Conservation (phyloP, 208 protist genomes). For the Crithidia expoeki region DNA sequence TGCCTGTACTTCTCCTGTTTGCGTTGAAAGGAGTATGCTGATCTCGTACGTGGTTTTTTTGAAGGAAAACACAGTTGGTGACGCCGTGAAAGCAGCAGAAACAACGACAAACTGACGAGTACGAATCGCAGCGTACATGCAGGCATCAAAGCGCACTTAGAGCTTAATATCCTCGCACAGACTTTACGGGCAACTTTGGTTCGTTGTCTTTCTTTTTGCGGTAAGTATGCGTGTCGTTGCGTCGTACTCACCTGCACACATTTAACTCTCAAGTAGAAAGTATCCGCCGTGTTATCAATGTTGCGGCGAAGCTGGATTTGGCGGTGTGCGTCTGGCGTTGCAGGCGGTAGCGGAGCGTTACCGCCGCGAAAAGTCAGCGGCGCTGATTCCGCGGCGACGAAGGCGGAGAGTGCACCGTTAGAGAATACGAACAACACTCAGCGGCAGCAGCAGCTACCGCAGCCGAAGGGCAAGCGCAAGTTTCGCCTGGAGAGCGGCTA, state of each 20-base stretch:
- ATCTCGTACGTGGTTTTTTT: no score
- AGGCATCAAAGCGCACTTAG: no score
- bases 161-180: no score
- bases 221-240: no score
- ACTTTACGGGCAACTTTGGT: no score
- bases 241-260: neutral
- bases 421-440: neutral
- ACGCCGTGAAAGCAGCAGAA: no score
- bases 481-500: conserved; percentile 77
- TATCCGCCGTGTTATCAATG: conserved; percentile 27
- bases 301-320: conserved; percentile 42
- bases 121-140: no score
- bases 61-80: no score
- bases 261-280: neutral
- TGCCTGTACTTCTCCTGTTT: no score
- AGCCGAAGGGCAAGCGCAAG: conserved; percentile 36
- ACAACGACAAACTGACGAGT: no score
- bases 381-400: neutral
- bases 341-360: conserved; percentile 11
- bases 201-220: no score
- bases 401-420: neutral
- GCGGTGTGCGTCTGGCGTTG: conserved; percentile 30
- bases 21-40: no score
- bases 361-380: neutral
- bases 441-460: neutral